Base-by-base conservation (phyloP, 352 stramenopile genomes). In the Elongisporangium undulatum region DNA sequence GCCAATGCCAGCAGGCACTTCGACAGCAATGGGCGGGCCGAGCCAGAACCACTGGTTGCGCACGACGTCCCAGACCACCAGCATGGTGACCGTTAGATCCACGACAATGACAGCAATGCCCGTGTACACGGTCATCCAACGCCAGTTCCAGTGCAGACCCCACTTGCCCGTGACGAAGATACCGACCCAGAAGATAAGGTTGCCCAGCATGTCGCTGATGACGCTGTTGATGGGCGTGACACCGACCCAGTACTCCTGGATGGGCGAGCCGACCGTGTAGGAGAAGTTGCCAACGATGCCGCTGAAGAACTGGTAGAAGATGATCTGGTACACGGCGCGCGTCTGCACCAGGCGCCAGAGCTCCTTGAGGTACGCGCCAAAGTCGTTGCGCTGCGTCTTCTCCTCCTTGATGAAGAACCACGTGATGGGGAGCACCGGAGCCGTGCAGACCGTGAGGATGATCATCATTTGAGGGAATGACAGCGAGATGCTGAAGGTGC, bases 331-430 rank as follows among this genome's bases (percentile, higher is more conserved):
- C 62, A 85, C 52, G 0, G 41, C 72, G 21, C 68, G 68, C 39
- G 57, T 64, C 58, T 78, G 63, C 17, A 85, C 19, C 6, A 82
- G 49, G 0, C 58, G 21, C 64, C 68, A 85, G 6, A 82, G 21
- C 24, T 75, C 55, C 20, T 48, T 63, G 9, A 73, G 63, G 63
- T 83, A 81, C 3, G 51, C 26, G 0, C 20, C 54, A 38, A 80
- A 69, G 10, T 70, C 48, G 2, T 67, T 54, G 6, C 58, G 55
- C 7, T 29, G 41, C 4, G 38, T 45, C 56, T 80, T 81, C 26
- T 72, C 61, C 20, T 84, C 75, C 21, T 74, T 64, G 13, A 82
- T 71, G 56, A 77, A 75, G 49, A 68, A 72, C 59, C 64, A 82
- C 10, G 65, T 72, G 34, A 74, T 67, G 1, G 71, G 72, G 13